Evolutionary conservation across 257 asterid genomes (phyloP).

Genomic region (Scutellaria barbata): DNA sequence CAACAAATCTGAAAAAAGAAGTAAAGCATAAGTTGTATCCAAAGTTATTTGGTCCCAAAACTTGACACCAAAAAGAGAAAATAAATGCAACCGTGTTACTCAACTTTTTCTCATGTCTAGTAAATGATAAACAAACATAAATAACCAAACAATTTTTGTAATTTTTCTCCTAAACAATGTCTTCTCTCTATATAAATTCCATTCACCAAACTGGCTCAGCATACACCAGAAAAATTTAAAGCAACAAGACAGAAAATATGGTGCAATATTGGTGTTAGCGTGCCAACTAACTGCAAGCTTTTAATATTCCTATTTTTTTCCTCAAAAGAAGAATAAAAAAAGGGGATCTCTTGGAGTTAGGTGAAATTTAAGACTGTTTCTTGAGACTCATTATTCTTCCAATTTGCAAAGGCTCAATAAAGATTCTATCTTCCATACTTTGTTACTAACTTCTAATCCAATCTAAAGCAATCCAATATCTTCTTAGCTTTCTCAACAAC

Average conservation of each 20-base stretch:
- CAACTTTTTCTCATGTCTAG: neutral
- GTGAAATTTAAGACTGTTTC: conserved; percentile 25
- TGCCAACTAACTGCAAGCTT: conserved; percentile 34
- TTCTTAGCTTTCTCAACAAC: conserved; percentile 40
- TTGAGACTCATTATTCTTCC: conserved; percentile 34
- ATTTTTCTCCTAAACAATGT: neutral
- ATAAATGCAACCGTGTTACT: conserved; percentile 3
- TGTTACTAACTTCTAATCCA: conserved; percentile 43
- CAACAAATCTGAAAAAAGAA: no score
- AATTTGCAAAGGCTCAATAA: conserved; percentile 33
- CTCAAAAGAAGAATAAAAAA: neutral
- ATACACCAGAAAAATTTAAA: conserved; percentile 34
- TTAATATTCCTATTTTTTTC: conserved; percentile 1
- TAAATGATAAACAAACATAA: conserved; percentile 1
- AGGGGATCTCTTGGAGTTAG: conserved; percentile 20
- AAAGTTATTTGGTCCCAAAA: conserved; percentile 11
- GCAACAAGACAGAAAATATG: conserved; percentile 34
- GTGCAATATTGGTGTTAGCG: conserved; percentile 26
- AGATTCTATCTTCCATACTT: conserved; percentile 4
- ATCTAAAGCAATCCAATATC: conserved; percentile 44
- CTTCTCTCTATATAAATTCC: neutral
- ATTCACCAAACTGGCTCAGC: conserved; percentile 32
- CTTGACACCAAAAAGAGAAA: neutral
- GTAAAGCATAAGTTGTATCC: no score
- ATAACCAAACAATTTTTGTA: conserved; percentile 25